Evolutionary conservation across 768 basidiomycete species (phyloP).

Genomic region (Tricholoma sp.): DNA sequence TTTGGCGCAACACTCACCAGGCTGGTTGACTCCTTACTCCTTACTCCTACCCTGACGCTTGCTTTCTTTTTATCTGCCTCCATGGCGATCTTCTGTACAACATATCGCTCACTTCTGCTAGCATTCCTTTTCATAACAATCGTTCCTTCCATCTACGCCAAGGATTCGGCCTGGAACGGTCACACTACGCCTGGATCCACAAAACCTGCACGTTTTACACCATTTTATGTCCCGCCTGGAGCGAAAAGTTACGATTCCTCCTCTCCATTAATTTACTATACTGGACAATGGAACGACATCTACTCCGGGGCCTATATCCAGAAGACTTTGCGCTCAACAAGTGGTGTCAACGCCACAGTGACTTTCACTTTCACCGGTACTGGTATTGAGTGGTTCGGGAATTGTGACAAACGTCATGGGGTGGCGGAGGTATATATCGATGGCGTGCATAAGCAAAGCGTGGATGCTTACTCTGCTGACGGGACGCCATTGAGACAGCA

Average conservation of each 20-base stretch:
- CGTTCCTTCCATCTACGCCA: slow-evolving; percentile 10
- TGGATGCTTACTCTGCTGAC: slow-evolving; percentile 41
- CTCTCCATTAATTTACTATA: slow-evolving; percentile 62
- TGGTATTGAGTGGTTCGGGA: slow-evolving; percentile 77
- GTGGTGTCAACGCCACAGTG: slow-evolving; percentile 41
- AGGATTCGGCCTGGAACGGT: slow-evolving; percentile 68
- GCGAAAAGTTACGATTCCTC: slow-evolving; percentile 66
- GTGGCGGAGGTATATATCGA: slow-evolving; percentile 55
- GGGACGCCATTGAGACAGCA: slow-evolving; percentile 43
- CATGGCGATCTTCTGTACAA: slow-evolving; percentile 8
- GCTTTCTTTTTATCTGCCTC: neutral
- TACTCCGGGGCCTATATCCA: slow-evolving; percentile 48
- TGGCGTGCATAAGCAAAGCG: slow-evolving; percentile 35
- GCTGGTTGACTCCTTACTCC: neutral
- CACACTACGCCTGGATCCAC: slow-evolving; percentile 46
- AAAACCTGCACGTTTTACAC: slow-evolving; percentile 44
- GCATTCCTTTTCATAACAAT: slow-evolving; percentile 11
- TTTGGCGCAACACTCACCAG: neutral
- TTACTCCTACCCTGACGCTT: too few species aligned
- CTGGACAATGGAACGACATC: slow-evolving; percentile 52
- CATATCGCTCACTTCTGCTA: slow-evolving; percentile 6
- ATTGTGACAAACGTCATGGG: slow-evolving; percentile 49
- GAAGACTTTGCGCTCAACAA: slow-evolving; percentile 47
- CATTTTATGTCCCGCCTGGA: slow-evolving; percentile 72
- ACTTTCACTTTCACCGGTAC: slow-evolving; percentile 65